phyloP scores from a whole-genome alignment of 441 rosid genomes.

The Gossypium schwendimanii region DNA sequence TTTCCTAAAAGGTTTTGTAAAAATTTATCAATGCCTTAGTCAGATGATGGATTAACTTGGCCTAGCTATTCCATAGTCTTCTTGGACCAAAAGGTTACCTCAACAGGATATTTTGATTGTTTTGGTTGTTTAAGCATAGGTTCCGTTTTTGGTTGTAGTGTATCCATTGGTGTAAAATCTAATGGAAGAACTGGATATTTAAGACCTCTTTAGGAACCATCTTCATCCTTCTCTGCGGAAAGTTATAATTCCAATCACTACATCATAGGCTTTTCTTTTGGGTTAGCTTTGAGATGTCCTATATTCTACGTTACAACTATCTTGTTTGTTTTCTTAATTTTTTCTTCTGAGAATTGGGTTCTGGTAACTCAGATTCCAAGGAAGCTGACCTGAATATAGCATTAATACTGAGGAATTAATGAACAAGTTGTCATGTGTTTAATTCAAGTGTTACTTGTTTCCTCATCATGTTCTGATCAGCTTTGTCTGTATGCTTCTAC shows the following conservation, averaged over 20 bases:
- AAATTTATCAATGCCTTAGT: too few relatives aligned
- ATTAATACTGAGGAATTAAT: neutral
- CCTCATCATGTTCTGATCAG: neutral
- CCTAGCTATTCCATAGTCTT: too few relatives aligned
- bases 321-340: neutral
- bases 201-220: too few relatives aligned
- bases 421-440: neutral
- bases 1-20: too few relatives aligned
- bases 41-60: too few relatives aligned
- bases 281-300: neutral
- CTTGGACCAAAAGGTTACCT: too few relatives aligned
- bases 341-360: neutral
- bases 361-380: neutral
- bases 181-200: too few relatives aligned
- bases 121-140: neutral
- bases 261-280: too few relatives aligned
- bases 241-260: too few relatives aligned
- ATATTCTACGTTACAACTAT: neutral
- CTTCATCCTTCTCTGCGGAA: too few relatives aligned
- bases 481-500: neutral
- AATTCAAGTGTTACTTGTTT: neutral
- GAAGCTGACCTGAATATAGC: neutral
- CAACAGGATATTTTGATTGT: neutral
- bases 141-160: neutral
- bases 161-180: too few relatives aligned